Conservation (phyloP, 805 yeast genomes). For the Phaffomyces antillensis region DNA sequence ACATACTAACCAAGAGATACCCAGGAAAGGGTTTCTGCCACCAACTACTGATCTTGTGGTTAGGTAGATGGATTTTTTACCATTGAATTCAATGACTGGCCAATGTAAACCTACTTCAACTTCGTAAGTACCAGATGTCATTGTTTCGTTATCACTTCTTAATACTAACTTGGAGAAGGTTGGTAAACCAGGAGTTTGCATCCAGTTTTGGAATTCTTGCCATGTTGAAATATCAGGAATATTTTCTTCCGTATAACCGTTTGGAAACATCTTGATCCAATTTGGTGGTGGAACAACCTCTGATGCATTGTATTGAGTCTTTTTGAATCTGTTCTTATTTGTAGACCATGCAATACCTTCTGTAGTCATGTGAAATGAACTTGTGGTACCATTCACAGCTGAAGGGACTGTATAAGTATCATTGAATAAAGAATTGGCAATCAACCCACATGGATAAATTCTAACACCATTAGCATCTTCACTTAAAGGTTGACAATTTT, state of each 20-base stretch:
- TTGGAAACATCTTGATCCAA: constrained; percentile 63
- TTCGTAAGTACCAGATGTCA: constrained; percentile 56
- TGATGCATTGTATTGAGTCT: constrained; percentile 49
- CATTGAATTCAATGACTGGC: constrained; percentile 66
- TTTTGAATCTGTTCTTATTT: constrained; percentile 56
- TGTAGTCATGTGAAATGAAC: constrained; percentile 35
- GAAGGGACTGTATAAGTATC: constrained; percentile 56
- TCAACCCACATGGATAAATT: constrained; percentile 78
- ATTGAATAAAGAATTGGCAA: constrained; percentile 74
- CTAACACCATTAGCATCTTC: constrained; percentile 43
- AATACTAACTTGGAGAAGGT: constrained; percentile 58
- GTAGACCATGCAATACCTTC: constrained; percentile 67
- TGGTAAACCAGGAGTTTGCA: constrained; percentile 75
- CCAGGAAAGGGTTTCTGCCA: constrained; percentile 68
- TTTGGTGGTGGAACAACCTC: constrained; percentile 81
- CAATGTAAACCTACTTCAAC: constrained; percentile 65
- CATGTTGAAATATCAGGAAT: constrained; percentile 61
- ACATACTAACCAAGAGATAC: constrained; percentile 66
- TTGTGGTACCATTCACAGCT: constrained; percentile 25
- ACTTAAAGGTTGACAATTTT: constrained; percentile 63
- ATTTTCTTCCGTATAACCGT: constrained; percentile 66
- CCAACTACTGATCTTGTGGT: constrained; percentile 71
- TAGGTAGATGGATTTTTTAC: constrained; percentile 58
- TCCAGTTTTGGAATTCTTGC: constrained; percentile 78
- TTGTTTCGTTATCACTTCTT: constrained; percentile 50